Conservation (phyloP, 108 stramenopile species). For the Cylindrotheca closterium region DNA sequence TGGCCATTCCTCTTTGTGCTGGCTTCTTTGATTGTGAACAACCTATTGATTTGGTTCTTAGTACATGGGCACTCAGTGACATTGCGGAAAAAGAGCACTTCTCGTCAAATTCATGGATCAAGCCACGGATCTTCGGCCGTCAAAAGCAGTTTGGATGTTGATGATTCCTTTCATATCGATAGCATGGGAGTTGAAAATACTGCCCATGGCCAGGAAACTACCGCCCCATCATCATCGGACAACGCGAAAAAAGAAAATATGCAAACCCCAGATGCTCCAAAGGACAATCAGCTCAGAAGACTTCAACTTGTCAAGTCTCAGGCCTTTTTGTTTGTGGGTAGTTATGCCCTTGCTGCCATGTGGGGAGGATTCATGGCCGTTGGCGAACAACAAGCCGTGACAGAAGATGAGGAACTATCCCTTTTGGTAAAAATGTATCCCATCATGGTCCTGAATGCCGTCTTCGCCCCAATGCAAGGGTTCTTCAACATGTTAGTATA, state of each 20-base stretch:
- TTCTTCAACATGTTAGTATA: constrained; percentile 55
- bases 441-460: constrained; percentile 37
- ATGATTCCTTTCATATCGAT: not conserved
- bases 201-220: not conserved
- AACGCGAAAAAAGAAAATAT: too few species aligned
- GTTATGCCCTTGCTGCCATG: not conserved
- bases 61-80: not conserved
- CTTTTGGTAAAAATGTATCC: not conserved
- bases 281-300: not conserved
- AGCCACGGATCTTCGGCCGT: not conserved
- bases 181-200: not conserved
- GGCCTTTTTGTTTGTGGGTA: constrained; percentile 8
- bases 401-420: not conserved
- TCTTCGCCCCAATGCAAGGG: constrained; percentile 61
- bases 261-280: not conserved
- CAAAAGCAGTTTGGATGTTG: not conserved
- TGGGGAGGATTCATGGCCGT: not conserved
- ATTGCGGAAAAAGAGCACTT: not conserved
- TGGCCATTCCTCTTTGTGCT: not conserved
- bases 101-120: not conserved
- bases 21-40: constrained; percentile 1
- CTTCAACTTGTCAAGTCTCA: not conserved
- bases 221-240: not conserved
- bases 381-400: not conserved
- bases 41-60: constrained; percentile 1